Evolutionary conservation across 805 yeast species (phyloP).

Genomic region (Lipomyces orientalis): DNA sequence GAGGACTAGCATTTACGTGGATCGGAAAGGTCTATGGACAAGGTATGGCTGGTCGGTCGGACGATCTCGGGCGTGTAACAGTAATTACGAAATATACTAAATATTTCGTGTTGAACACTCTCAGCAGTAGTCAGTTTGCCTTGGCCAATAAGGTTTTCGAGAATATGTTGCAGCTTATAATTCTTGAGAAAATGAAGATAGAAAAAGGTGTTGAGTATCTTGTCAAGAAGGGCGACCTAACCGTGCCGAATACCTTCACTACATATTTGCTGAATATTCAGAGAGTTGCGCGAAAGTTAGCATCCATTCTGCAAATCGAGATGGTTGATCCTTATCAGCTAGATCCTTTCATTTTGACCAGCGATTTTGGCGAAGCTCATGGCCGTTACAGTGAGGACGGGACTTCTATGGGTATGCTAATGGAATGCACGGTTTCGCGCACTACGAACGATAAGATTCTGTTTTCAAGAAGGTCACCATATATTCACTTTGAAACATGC

Average conservation of each 20-base stretch:
- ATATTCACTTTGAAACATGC: slow-evolving; percentile 15
- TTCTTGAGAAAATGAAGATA: slow-evolving; percentile 7
- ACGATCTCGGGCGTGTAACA: slow-evolving; percentile 84
- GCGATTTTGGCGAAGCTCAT: slow-evolving; percentile 18
- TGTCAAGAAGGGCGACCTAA: slow-evolving; percentile 6
- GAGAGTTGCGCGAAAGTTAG: slow-evolving; percentile 6
- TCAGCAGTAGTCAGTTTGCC: slow-evolving; percentile 16
- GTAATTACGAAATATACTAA: slow-evolving; percentile 50
- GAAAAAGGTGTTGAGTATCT: slow-evolving; percentile 6
- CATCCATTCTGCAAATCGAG: slow-evolving; percentile 8
- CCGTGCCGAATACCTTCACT: neutral
- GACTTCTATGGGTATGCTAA: slow-evolving; percentile 15
- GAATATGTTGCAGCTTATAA: slow-evolving; percentile 14
- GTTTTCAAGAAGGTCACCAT: slow-evolving; percentile 16
- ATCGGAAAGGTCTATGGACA: slow-evolving; percentile 54
- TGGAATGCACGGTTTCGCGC: slow-evolving; percentile 17
- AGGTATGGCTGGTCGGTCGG: slow-evolving; percentile 53
- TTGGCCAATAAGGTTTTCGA: slow-evolving; percentile 18
- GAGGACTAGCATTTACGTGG: slow-evolving; percentile 10
- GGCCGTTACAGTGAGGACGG: slow-evolving; percentile 19
- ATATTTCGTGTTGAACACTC: slow-evolving; percentile 4
- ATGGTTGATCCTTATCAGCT: slow-evolving; percentile 5
- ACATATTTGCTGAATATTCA: slow-evolving; percentile 11
- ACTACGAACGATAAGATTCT: neutral
- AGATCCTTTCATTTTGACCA: slow-evolving; percentile 23